Evolutionary conservation across 345 rosid genomes (phyloP), one percentile per base, ranked within the genome.

Genomic region (Rhodomyrtus tomentosa): DNA sequence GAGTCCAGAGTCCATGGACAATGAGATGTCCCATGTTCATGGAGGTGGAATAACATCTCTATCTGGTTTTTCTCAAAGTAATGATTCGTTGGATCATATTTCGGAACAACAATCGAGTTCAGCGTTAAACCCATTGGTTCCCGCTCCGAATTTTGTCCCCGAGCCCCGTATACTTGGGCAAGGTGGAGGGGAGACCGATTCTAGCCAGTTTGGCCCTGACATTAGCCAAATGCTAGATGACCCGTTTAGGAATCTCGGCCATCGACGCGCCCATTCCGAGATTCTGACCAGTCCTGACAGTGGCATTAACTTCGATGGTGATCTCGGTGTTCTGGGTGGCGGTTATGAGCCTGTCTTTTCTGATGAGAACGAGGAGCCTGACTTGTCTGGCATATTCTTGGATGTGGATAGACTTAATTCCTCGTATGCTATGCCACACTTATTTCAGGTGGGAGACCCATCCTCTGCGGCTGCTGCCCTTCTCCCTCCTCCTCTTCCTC

Each of bases 191-290:
- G n/a, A 24, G 27, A 87, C 93, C 16, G 95, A 93, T 74, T 83
- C 93, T 50, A 92, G 86, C 76, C 85, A 89, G 10, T 91, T 93
- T 85, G 93, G 96, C 87, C 92, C 93, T 87, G 98, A 95, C 53
- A 90, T 97, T 51, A 95, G 96, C 88, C 92, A 93, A 87, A 94
- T 97, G 98, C 88, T 93, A 2, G 99, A 96, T 88, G 93, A 94
- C 56, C 99, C 98, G n/a, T 92, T 92, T 1, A 96, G 90, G 96
- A 93, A 93, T 56, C 55, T 91, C 51, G 98, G 99, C 29, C 99
- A 97, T 29, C 96, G 99, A 36, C 93, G 99, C 49, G 96, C 98
- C 73, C 99, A 95, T 86, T 97, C 99, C 0, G 99, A 97, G 81
- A 96, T 97, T 85, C 94, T 97, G 32, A 94, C 94, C 68, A 95